Evolutionary conservation across 2,329 filamentous ascomycete genomes (phyloP).

Genomic region (Neoascochyta sp.): DNA sequence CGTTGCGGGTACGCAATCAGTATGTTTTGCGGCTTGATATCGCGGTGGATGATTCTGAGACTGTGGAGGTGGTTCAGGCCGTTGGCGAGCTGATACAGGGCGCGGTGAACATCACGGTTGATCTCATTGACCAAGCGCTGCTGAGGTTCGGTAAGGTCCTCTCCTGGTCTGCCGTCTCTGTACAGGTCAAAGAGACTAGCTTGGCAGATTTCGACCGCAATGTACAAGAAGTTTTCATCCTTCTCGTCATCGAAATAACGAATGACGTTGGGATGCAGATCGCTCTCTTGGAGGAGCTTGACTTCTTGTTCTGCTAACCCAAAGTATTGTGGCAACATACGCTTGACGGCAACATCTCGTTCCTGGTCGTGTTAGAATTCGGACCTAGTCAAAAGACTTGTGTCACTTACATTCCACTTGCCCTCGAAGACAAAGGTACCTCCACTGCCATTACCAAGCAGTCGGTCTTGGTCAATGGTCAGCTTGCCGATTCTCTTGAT

Average conservation of each 20-base stretch:
- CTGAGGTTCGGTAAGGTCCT: constrained; percentile 56
- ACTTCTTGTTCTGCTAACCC: constrained; percentile 95
- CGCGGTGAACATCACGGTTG: constrained; percentile 70
- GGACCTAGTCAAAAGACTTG: neutral
- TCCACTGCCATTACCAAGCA: constrained; percentile 77
- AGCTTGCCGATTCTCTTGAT: constrained; percentile 59
- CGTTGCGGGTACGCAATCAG: constrained; percentile 70
- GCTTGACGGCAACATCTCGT: constrained; percentile 89
- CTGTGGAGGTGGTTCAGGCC: constrained; percentile 86
- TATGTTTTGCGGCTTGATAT: constrained; percentile 97
- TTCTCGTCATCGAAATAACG: constrained; percentile 92
- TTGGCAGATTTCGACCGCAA: constrained; percentile 89
- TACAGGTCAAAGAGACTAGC: constrained; percentile 91
- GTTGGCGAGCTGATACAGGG: constrained; percentile 84
- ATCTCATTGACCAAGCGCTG: constrained; percentile 67
- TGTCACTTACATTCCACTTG: constrained; percentile 65
- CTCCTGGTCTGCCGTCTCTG: constrained; percentile 55
- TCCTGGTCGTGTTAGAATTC: constrained; percentile 46
- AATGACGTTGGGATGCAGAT: constrained; percentile 94
- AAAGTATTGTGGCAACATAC: constrained; percentile 94
- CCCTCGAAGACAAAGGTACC: constrained; percentile 95
- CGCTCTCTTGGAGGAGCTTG: constrained; percentile 81
- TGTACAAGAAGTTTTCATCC: constrained; percentile 88
- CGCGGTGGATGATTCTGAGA: constrained; percentile 91
- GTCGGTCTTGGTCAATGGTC: constrained; percentile 56